These are phyloP conservation scores for Ruellia speciosa DNA, from an alignment of 305 asterid species.

Conservation along the genomic window DNA sequence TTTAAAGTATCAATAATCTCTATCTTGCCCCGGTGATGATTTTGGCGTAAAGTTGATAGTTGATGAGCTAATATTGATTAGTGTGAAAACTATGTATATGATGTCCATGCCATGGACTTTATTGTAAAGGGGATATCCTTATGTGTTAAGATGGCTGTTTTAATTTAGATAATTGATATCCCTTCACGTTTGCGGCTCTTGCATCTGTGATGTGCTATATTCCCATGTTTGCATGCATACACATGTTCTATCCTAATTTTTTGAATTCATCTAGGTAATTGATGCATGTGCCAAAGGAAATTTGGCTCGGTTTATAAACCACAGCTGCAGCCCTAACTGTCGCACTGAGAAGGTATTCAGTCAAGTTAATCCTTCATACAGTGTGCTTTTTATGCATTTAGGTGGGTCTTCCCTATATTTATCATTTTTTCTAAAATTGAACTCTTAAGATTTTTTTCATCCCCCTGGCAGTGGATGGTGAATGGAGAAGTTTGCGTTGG, in stretches of 20 bases:
- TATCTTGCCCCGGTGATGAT: too few relatives aligned
- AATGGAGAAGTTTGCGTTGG: slow-evolving; percentile 97
- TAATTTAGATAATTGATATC: too few relatives aligned
- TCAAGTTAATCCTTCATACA: neutral
- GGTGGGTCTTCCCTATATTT: neutral
- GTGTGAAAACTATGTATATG: too few relatives aligned
- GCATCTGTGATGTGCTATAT: too few relatives aligned
- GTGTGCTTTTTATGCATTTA: neutral
- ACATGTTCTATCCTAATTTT: neutral
- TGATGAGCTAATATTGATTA: too few relatives aligned
- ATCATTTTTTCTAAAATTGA: neutral
- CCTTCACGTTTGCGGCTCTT: too few relatives aligned
- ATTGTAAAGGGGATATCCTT: too few relatives aligned
- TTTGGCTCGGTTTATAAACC: slow-evolving; percentile 88
- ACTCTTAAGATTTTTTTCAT: slow-evolving; percentile 12
- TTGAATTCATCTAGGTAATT: slow-evolving; percentile 51
- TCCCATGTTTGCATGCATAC: neutral
- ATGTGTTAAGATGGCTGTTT: too few relatives aligned
- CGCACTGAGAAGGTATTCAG: slow-evolving; percentile 81
- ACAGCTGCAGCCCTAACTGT: slow-evolving; percentile 91
- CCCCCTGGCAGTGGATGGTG: slow-evolving; percentile 76
- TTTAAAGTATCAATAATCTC: too few relatives aligned
- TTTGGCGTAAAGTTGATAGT: too few relatives aligned
- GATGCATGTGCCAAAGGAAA: slow-evolving; percentile 96
- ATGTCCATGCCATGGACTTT: too few relatives aligned